phyloP scores from a whole-genome alignment of 495 filamentous ascomycete genomes.

The Gamarada debralockiae region DNA sequence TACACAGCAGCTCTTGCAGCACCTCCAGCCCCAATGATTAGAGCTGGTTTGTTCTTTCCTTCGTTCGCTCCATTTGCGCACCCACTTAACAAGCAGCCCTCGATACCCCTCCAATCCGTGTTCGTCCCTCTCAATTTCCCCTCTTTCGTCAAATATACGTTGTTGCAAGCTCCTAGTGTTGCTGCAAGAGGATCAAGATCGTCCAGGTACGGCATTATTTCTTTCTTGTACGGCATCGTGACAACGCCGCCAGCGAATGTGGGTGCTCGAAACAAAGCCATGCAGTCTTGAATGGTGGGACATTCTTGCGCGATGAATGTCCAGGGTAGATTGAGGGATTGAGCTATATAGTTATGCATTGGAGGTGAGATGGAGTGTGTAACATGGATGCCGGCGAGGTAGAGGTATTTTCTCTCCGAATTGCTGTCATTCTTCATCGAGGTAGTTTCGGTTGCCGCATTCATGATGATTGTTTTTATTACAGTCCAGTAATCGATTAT shows the following conservation, averaged over 20 bases:
- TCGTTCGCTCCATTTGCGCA: neutral
- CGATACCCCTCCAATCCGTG: slow-evolving; percentile 43
- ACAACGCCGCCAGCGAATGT: slow-evolving; percentile 39
- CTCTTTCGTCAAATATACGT: slow-evolving; percentile 28
- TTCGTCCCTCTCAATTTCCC: slow-evolving; percentile 37
- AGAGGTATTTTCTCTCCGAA: slow-evolving; percentile 28
- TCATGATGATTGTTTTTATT: no score
- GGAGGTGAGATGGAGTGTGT: slow-evolving; percentile 39
- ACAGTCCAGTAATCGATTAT: no score
- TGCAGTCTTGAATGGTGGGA: slow-evolving; percentile 28
- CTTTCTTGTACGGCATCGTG: slow-evolving; percentile 47
- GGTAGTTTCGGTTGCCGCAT: no score
- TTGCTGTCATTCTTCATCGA: no score
- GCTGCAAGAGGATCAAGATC: slow-evolving; percentile 30
- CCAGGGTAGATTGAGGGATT: slow-evolving; percentile 35
- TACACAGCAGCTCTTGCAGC: slow-evolving; percentile 77
- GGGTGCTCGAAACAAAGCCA: slow-evolving; percentile 29
- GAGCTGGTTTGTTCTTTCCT: slow-evolving; percentile 8
- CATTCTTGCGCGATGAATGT: slow-evolving; percentile 36
- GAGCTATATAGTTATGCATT: slow-evolving; percentile 40
- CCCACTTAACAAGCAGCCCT: slow-evolving; percentile 22
- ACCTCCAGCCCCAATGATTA: slow-evolving; percentile 67
- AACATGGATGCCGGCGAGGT: slow-evolving; percentile 39
- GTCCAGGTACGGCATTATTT: slow-evolving; percentile 35
- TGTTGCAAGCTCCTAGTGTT: slow-evolving; percentile 41